These are phyloP conservation scores for Stevia rebaudiana DNA, from an alignment of 140 eudicot genomes.

Conservation along the genomic window DNA sequence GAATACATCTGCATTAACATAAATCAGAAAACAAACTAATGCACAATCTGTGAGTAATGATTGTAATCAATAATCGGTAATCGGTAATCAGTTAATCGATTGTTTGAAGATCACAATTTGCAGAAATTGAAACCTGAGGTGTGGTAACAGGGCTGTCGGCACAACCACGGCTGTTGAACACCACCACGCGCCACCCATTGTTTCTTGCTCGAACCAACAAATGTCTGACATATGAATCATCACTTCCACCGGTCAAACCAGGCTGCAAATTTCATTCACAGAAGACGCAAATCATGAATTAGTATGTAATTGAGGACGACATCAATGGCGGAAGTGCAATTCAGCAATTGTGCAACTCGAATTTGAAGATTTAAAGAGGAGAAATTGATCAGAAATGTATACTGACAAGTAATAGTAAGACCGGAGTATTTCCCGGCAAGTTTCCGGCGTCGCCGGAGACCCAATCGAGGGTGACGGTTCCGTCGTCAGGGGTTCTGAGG, in stretches of 20 bases:
- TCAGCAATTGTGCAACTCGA: neutral
- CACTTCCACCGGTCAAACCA: constrained; percentile 92
- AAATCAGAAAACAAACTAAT: neutral
- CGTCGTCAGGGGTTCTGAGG: constrained; percentile 62
- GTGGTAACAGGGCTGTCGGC: constrained; percentile 87
- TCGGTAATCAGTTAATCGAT: too few species aligned
- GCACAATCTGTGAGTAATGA: neutral
- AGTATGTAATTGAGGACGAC: neutral
- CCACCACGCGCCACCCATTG: constrained; percentile 84
- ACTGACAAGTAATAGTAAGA: constrained; percentile 30
- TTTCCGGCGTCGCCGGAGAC: constrained; percentile 50
- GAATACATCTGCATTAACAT: constrained; percentile 74
- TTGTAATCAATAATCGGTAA: too few species aligned
- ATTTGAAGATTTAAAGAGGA: neutral
- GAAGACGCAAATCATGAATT: too few species aligned
- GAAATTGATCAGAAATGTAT: neutral
- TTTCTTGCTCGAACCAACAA: constrained; percentile 67
- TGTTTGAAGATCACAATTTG: neutral
- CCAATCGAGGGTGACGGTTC: constrained; percentile 82
- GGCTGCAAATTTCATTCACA: constrained; percentile 47
- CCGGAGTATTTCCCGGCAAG: constrained; percentile 31
- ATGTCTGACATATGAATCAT: constrained; percentile 73
- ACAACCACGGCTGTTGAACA: constrained; percentile 94
- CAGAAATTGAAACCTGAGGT: constrained; percentile 53
- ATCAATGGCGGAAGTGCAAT: neutral